A percentile compares a stretch with the other conserved stretches of the same genome.
Evolutionary conservation across 805 yeast species (phyloP).

Genomic region (Zygotorulaspora sp.): DNA sequence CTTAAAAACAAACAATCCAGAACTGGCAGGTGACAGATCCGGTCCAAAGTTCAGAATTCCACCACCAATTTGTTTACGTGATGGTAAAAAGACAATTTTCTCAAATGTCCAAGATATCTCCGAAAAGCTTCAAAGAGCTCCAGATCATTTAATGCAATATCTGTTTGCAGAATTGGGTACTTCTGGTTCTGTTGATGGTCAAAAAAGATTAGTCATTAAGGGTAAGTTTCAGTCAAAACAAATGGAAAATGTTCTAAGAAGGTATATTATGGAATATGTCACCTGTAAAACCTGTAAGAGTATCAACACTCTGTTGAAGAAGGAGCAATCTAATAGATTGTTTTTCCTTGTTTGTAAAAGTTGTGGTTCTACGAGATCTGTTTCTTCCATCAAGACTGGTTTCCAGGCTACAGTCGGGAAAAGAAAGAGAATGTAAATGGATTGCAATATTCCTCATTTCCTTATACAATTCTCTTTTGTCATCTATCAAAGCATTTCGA

Average conservation of each 20-base stretch:
- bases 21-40: constrained; percentile 92
- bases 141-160: constrained; percentile 95
- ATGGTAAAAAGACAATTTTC: constrained; percentile 95
- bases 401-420: constrained; percentile 97
- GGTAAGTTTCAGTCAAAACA: constrained; percentile 98
- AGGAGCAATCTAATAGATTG: constrained; percentile 93
- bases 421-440: constrained; percentile 58
- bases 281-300: constrained; percentile 99
- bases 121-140: constrained; percentile 89
- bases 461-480: not conserved
- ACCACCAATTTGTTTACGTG: constrained; percentile 95
- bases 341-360: constrained; percentile 97
- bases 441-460: constrained; percentile 1
- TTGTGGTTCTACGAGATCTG: constrained; percentile 97
- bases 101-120: constrained; percentile 94
- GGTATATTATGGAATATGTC: constrained; percentile 95
- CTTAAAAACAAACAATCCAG: constrained; percentile 92
- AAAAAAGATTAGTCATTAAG: constrained; percentile 91
- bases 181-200: constrained; percentile 98
- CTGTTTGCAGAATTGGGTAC: constrained; percentile 99
- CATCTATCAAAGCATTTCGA: not conserved
- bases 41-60: constrained; percentile 94
- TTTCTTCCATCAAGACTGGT: constrained; percentile 96
- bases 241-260: constrained; percentile 91
- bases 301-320: constrained; percentile 90